Evolutionary conservation across 2,329 filamentous ascomycete genomes (phyloP), one percentile per base, ranked within the genome.

Genomic region (Madurella fahalii): DNA sequence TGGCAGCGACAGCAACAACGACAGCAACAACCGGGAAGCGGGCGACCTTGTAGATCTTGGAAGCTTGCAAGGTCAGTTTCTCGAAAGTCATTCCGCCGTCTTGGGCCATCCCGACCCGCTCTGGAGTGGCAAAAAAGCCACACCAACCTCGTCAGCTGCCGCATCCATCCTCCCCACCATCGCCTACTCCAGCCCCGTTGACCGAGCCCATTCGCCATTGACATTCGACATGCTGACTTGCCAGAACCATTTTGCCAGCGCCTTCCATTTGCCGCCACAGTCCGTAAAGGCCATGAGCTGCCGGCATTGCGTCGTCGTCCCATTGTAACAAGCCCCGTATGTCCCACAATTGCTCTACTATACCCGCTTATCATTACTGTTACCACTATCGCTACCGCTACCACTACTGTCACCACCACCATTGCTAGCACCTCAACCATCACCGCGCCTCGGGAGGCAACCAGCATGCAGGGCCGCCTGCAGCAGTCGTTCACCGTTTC

Each of bases 211-310:
- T 56, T 55, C 52, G 42, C 31, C 17, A 32, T 44, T 44, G 42
- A 42, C 30, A 41, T 54, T 46, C 58, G 46, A 15, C 39, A 55
- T 48, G 50, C 53, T 60, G 50, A 57, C 56, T 44, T 49, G 47
- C 44, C 37, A 56, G 45, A 32, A 40, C 50, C 46, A 34, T 47
- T 58, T 58, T 44, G 41, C 47, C 57, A 61, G 53, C 50, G 34
- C 53, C 58, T 52, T 58, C 51, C 34, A 45, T 58, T 62, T 61
- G 61, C 62, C 61, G 59, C 58, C 58, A 60, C 63, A 54, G 56
- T 52, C 56, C 56, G 59, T 25, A 42, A 50, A 54, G 53, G 63
- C 58, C 56, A 63, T 64, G 63, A 63, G 48, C 58, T 43, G 53
- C 46, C 57, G 58, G 56, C 50, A 46, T 49, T 59, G 61, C 55